Evolutionary conservation across 306 rosid species (phyloP).

Genomic region (Senna siamea): DNA sequence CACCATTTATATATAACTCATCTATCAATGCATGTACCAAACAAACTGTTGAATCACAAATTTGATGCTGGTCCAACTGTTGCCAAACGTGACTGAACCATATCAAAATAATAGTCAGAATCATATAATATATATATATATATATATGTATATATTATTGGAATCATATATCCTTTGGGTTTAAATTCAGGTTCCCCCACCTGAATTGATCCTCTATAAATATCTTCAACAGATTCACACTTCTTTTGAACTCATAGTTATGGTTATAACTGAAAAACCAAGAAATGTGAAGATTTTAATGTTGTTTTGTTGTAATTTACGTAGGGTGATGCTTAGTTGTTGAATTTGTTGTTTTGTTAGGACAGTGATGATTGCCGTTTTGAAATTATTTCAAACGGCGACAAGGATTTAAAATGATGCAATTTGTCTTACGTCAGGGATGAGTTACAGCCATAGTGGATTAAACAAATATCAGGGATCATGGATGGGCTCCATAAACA

Average conservation of each 20-base stretch:
- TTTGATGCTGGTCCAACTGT: constrained; percentile 9
- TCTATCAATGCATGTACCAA: constrained; percentile 46
- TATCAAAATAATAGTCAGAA: too few relatives aligned
- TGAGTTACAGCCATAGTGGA: background rate
- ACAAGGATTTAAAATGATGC: background rate
- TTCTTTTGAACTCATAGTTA: background rate
- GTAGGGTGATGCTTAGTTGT: background rate
- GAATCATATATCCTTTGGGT: background rate
- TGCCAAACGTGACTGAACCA: constrained; percentile 22
- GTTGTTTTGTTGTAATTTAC: background rate
- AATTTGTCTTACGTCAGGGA: background rate
- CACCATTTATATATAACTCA: background rate
- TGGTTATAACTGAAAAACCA: background rate
- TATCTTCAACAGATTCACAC: background rate
- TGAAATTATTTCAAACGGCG: background rate
- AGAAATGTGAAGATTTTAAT: background rate
- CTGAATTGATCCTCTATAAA: background rate
- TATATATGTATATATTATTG: too few relatives aligned
- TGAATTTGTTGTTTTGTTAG: constrained; percentile 14
- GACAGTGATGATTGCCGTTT: background rate
- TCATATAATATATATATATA: too few relatives aligned
- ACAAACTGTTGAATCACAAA: constrained; percentile 39
- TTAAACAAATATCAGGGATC: background rate
- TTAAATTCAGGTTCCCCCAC: background rate
- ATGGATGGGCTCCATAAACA: background rate